These are phyloP conservation scores for Candida jianshihensis DNA, from an alignment of 805 yeast species.

Conservation along the genomic window DNA sequence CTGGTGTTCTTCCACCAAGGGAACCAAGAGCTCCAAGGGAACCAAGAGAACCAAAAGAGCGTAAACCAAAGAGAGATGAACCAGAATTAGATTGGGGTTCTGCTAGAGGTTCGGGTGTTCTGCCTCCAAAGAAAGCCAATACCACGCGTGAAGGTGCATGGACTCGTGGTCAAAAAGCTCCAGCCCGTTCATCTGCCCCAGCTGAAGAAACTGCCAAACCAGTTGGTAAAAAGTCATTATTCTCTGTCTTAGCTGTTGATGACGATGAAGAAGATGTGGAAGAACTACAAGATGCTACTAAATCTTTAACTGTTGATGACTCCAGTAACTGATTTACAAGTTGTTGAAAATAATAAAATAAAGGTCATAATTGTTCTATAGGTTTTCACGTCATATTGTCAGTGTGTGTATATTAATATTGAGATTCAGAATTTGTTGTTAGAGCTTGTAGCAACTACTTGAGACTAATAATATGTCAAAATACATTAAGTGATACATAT, in stretches of 20 bases:
- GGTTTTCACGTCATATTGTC: no score
- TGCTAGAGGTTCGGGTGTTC: constrained; percentile 31
- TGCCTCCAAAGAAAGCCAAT: constrained; percentile 23
- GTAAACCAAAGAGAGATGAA: constrained; percentile 27
- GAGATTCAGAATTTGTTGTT: no score
- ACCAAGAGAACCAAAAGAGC: constrained; percentile 1
- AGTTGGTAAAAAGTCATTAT: constrained; percentile 37
- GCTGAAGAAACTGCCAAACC: constrained; percentile 18
- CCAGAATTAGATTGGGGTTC: constrained; percentile 43
- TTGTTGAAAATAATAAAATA: no score
- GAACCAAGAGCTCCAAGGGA: constrained; percentile 17
- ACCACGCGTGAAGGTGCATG: constrained; percentile 18
- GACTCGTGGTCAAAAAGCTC: constrained; percentile 21
- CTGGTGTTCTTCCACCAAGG: constrained; percentile 24
- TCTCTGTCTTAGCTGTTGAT: constrained; percentile 42
- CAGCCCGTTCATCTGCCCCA: constrained; percentile 10
- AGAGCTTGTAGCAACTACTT: no score
- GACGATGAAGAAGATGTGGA: constrained; percentile 44
- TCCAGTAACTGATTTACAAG: no score
- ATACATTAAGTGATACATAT: no score
- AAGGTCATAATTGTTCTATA: no score
- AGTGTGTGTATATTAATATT: no score
- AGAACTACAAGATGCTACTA: constrained; percentile 31
- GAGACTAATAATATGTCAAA: no score
- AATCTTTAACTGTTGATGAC: constrained; percentile 31